Percentiles rank a stretch among this genome's conserved stretches.
Evolutionary conservation across 805 yeast genomes (phyloP).

Genomic region (Schwanniomyces sp.): DNA sequence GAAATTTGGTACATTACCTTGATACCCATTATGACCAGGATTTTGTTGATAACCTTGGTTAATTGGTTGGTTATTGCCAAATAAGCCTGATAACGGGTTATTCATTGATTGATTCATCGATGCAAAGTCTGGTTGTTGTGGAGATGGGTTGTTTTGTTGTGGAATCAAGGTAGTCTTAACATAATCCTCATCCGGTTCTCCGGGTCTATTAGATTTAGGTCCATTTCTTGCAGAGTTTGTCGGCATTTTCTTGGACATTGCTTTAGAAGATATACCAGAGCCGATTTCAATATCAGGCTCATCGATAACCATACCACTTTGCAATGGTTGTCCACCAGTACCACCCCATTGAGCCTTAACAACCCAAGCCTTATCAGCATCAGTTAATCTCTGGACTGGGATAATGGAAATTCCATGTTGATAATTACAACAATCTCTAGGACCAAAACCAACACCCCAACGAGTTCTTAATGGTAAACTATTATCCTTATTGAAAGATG

Average conservation of each 20-base stretch:
- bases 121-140: slow-evolving; percentile 36
- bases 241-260: slow-evolving; percentile 89
- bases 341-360: slow-evolving; percentile 96
- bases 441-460: slow-evolving; percentile 99
- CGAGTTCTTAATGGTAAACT: slow-evolving; percentile 72
- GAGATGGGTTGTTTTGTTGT: slow-evolving; percentile 19
- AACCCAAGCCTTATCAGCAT: slow-evolving; percentile 91
- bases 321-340: slow-evolving; percentile 82
- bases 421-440: slow-evolving; percentile 96
- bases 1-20: slow-evolving; percentile 11
- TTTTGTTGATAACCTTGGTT: slow-evolving; percentile 9
- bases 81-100: slow-evolving; percentile 52
- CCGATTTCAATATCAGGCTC: slow-evolving; percentile 99
- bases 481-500: slow-evolving; percentile 69
- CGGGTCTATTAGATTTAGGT: slow-evolving; percentile 73
- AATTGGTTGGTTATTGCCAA: slow-evolving; percentile 22
- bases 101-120: slow-evolving; percentile 31
- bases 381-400: slow-evolving; percentile 85
- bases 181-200: slow-evolving; percentile 48
- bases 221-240: slow-evolving; percentile 85
- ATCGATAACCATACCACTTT: slow-evolving; percentile 79
- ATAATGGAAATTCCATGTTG: slow-evolving; percentile 86
- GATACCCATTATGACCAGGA: slow-evolving; percentile 5
- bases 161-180: slow-evolving; percentile 33
- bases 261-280: slow-evolving; percentile 87